Evolutionary conservation across 1,139 yeast genomes (phyloP).

Genomic region (Pichia sp.): DNA sequence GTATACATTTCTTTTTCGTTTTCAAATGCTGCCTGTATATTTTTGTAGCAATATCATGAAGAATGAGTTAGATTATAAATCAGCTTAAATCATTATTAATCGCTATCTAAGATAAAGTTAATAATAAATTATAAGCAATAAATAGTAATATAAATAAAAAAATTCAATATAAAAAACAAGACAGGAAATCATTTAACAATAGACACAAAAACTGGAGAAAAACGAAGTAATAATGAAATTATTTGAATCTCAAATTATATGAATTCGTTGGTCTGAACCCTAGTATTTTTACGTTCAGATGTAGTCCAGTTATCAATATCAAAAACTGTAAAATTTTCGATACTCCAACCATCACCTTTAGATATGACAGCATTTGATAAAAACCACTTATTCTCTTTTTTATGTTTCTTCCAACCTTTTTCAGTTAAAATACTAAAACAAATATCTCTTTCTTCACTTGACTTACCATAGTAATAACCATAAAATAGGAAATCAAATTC

Average conservation of each 20-base stretch:
- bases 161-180: background rate
- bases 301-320: constrained; percentile 37
- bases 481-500: constrained; percentile 48
- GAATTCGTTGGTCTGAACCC: constrained; percentile 17
- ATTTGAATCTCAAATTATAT: background rate
- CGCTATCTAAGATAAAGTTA: background rate
- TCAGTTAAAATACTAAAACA: constrained; percentile 28
- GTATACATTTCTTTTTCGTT: background rate
- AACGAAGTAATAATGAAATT: background rate
- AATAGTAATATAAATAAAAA: background rate
- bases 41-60: background rate
- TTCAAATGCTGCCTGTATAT: background rate
- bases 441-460: constrained; percentile 41
- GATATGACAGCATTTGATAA: constrained; percentile 33
- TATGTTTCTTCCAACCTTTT: constrained; percentile 30
- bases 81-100: too few species aligned
- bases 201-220: background rate
- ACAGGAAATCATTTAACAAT: background rate
- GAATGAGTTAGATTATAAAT: too few species aligned
- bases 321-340: constrained; percentile 37
- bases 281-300: constrained; percentile 24
- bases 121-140: background rate
- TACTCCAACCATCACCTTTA: constrained; percentile 32
- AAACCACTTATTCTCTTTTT: constrained; percentile 34
- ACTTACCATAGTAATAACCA: constrained; percentile 53